Evolutionary conservation across 2,329 filamentous ascomycete genomes (phyloP), one percentile per base, ranked within the genome.

Genomic region (Sporothrix brunneoviolacea): DNA sequence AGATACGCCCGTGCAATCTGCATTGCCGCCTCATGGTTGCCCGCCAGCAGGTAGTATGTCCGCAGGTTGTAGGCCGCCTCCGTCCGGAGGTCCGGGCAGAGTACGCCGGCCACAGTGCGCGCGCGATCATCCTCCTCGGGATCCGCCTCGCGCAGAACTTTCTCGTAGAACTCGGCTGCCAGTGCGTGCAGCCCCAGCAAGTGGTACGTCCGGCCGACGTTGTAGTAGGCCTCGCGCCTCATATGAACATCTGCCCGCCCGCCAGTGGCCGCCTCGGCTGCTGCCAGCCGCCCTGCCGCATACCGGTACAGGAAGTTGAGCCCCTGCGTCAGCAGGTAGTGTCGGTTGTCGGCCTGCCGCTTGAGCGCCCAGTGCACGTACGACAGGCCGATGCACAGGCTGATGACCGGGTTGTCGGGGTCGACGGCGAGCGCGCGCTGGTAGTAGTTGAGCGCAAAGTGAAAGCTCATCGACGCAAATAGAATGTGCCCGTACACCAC

Each of bases 311-410:
- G 68, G 60, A 95, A 96, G 0, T 83, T 74, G 45, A 96, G 76
- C 0, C 90, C 93, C 64, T 97, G 91, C 56, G 88, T 75, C 37
- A 96, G 82, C 36, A 90, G 80, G 62, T 88, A 91, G 63, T 97
- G 91, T 2, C 93, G 76, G 63, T 97, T 97, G 42, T 91, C 88
- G 0, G 86, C 83, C 65, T 95, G 88, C 2, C 91, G 80, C 65
- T 97, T 96, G 61, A 96, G 77, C 0, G 86, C 84, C 64, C 93
- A 86, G 64, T 96, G 88, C 35, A 96, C 79, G 65, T 95, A 97
- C 27, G 84, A 84, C 12, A 93, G 77, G 0, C 84, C 90, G 21
- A 96, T 83, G 59, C 81, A 86, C 10, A 98, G 77, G 55, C 89
- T 85, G 56, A 96, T 79, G 60, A 88, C 81, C 0, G 85, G 77